Percentiles rank a stretch among this genome's conserved stretches.
phyloP scores from a whole-genome alignment of 2,329 filamentous ascomycete species.

The Coniochaeta sp. region DNA sequence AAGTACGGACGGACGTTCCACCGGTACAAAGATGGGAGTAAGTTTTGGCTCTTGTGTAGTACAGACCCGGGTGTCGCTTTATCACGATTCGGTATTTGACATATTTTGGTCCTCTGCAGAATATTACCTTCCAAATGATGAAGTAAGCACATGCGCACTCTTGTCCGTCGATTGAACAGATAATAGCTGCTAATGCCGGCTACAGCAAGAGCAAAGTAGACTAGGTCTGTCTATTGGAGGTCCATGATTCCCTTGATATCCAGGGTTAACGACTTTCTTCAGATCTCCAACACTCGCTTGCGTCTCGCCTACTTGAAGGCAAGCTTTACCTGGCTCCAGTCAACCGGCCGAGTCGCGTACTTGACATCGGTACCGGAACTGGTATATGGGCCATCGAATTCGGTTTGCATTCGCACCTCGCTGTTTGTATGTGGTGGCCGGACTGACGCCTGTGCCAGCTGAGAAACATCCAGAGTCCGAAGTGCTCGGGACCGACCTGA shows the following conservation, averaged over 20 bases:
- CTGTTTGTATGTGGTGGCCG: background rate
- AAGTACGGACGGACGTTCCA: conserved; percentile 4
- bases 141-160: conserved; percentile 4
- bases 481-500: conserved; percentile 39
- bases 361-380: conserved; percentile 40
- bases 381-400: conserved; percentile 41
- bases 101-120: background rate
- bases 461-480: conserved; percentile 29
- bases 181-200: background rate
- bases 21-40: conserved; percentile 3
- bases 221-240: conserved; percentile 6
- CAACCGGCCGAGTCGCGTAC: conserved; percentile 28
- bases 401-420: conserved; percentile 18
- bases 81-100: no score
- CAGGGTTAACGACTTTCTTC: background rate
- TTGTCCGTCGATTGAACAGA: background rate
- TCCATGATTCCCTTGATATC: background rate
- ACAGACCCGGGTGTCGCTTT: background rate
- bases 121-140: conserved; percentile 10
- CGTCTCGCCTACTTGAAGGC: conserved; percentile 30
- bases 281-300: conserved; percentile 27
- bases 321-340: conserved; percentile 37
- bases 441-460: conserved; percentile 14
- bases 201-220: conserved; percentile 14
- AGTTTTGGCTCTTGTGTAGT: background rate